These are phyloP conservation scores for Apiospora malaysiana DNA, from an alignment of 2,329 filamentous ascomycete genomes.

Conservation along the genomic window DNA sequence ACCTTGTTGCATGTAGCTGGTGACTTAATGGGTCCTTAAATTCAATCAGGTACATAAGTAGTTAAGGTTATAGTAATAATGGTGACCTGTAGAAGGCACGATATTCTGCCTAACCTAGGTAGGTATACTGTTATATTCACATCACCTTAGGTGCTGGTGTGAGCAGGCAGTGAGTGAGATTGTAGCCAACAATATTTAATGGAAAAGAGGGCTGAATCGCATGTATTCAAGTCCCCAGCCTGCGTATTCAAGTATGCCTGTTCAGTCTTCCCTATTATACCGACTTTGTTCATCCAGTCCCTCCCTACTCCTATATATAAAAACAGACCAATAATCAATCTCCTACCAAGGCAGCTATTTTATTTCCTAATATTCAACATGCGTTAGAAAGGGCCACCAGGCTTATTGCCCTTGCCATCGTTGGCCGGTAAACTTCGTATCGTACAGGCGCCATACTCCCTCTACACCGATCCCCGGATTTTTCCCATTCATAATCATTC, in stretches of 20 bases:
- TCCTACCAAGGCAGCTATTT: neutral
- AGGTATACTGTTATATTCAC: no score
- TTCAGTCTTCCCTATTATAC: conserved; percentile 8
- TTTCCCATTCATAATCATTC: neutral
- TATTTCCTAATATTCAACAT: neutral
- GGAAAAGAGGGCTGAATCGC: neutral
- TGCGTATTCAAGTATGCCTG: neutral
- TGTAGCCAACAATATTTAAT: neutral
- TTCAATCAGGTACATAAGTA: no score
- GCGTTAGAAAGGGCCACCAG: neutral
- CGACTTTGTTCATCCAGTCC: neutral
- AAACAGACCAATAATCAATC: neutral
- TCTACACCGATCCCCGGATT: neutral
- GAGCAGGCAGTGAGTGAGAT: no score
- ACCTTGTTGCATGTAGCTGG: no score
- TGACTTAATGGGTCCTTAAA: no score
- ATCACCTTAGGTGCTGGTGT: no score
- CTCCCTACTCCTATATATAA: neutral
- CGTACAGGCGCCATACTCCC: neutral
- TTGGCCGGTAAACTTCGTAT: neutral
- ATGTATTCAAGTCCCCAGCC: conserved; percentile 6
- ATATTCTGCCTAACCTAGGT: no score
- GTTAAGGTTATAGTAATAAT: no score
- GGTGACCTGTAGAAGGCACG: no score
- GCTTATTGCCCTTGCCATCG: neutral